These are phyloP conservation scores for Penicillium salamii DNA, from an alignment of 495 filamentous ascomycete species.

Conservation along the genomic window DNA sequence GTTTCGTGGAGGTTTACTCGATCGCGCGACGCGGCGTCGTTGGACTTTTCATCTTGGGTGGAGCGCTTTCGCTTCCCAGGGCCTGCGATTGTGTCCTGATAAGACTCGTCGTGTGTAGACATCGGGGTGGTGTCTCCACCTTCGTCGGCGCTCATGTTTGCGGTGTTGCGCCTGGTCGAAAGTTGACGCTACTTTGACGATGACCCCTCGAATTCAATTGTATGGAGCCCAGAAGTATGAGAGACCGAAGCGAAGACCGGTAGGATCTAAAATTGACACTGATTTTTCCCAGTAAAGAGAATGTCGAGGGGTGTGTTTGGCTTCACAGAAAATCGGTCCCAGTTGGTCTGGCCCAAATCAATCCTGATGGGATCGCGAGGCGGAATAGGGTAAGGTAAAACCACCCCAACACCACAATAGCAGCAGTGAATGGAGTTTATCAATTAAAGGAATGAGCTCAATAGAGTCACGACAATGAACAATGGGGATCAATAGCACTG, in stretches of 20 bases:
- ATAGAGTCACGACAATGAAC: neutral
- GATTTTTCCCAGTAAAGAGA: neutral
- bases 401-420: neutral
- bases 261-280: conserved; percentile 4
- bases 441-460: neutral
- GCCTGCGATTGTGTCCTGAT: conserved; percentile 37
- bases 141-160: conserved; percentile 47
- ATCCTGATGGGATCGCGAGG: conserved; percentile 33
- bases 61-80: conserved; percentile 49
- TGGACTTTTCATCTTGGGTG: conserved; percentile 38
- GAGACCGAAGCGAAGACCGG: conserved; percentile 1
- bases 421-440: conserved; percentile 1
- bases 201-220: conserved; percentile 15
- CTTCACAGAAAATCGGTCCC: conserved; percentile 2
- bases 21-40: conserved; percentile 27
- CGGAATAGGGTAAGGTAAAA: conserved; percentile 17
- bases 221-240: conserved; percentile 11
- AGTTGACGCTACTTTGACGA: conserved; percentile 24
- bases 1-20: conserved; percentile 39
- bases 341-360: conserved; percentile 22
- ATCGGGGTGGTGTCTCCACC: conserved; percentile 32
- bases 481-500: neutral
- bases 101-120: conserved; percentile 38
- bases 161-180: conserved; percentile 25
- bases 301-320: conserved; percentile 7